Conservation (phyloP, 2,329 filamentous ascomycete species). For the Clarireedia homoeocarpa region DNA sequence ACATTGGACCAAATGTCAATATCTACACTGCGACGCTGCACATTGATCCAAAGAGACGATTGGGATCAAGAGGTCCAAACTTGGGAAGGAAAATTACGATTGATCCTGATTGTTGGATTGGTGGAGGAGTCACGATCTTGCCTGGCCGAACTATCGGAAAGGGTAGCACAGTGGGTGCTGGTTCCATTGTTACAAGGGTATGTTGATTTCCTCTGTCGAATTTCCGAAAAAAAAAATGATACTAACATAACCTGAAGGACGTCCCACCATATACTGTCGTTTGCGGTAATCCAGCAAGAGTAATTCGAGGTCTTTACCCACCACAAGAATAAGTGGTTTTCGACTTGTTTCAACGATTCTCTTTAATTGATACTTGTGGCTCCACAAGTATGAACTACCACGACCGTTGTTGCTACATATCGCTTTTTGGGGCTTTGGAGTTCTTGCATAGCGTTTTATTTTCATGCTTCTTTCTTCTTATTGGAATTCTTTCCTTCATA, state of each 20-base stretch:
- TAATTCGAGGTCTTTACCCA: constrained; percentile 26
- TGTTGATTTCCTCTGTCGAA: constrained; percentile 21
- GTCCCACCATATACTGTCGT: constrained; percentile 30
- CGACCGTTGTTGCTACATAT: too few species aligned
- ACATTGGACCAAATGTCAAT: constrained; percentile 78
- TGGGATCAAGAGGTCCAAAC: constrained; percentile 66
- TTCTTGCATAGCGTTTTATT: too few species aligned
- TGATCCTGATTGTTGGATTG: constrained; percentile 63
- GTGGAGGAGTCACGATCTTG: constrained; percentile 52
- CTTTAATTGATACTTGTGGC: too few species aligned
- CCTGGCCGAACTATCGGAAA: constrained; percentile 46
- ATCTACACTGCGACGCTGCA: constrained; percentile 71
- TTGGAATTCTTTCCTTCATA: too few species aligned
- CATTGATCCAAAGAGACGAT: constrained; percentile 63
- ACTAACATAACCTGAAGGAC: constrained; percentile 18
- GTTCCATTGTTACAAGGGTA: constrained; percentile 47
- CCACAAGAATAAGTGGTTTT: too few species aligned
- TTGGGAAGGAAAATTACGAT: constrained; percentile 67
- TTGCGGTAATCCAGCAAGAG: constrained; percentile 29
- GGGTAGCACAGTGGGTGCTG: constrained; percentile 44
- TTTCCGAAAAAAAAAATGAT: background rate
- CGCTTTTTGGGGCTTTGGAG: too few species aligned
- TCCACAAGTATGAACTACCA: too few species aligned
- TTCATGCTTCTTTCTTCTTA: too few species aligned
- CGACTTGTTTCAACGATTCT: too few species aligned